Evolutionary conservation across 345 rosid genomes (phyloP).

Genomic region (Camelina neglecta): DNA sequence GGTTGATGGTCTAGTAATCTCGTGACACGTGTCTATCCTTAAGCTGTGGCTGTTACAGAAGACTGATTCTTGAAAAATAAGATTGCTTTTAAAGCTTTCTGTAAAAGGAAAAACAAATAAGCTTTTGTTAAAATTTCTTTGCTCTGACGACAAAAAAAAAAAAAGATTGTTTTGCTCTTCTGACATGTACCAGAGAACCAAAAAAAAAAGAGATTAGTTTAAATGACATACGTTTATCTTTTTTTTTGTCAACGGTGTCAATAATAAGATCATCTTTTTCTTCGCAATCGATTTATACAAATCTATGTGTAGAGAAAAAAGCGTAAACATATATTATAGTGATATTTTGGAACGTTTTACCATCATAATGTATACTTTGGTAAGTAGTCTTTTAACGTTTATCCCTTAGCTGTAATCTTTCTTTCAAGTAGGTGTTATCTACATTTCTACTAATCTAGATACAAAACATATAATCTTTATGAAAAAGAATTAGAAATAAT

Average conservation of each 20-base stretch:
- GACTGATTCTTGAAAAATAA: slow-evolving; percentile 12
- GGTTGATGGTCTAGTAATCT: not conserved
- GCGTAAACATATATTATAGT: not conserved
- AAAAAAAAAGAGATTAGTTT: not conserved
- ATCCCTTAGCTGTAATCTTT: not conserved
- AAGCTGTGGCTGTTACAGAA: not conserved
- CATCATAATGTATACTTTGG: not conserved
- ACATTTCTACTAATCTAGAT: not conserved
- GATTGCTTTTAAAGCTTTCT: not conserved
- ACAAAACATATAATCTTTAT: not conserved
- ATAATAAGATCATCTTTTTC: not conserved
- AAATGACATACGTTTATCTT: slow-evolving; percentile 3
- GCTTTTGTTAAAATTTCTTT: slow-evolving; percentile 8
- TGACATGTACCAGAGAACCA: not conserved
- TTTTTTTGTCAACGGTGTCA: not conserved
- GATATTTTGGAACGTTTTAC: not conserved
- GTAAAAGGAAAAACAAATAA: not conserved
- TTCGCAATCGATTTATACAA: not conserved
- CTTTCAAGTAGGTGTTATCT: not conserved
- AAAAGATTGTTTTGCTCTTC: not conserved
- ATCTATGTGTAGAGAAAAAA: not conserved
- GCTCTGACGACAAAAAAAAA: not conserved
- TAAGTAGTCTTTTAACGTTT: not conserved
- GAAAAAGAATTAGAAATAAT: not conserved
- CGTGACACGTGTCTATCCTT: not conserved